Evolutionary conservation across 140 eudicot genomes (phyloP).

Genomic region (Senecio squalidus): DNA sequence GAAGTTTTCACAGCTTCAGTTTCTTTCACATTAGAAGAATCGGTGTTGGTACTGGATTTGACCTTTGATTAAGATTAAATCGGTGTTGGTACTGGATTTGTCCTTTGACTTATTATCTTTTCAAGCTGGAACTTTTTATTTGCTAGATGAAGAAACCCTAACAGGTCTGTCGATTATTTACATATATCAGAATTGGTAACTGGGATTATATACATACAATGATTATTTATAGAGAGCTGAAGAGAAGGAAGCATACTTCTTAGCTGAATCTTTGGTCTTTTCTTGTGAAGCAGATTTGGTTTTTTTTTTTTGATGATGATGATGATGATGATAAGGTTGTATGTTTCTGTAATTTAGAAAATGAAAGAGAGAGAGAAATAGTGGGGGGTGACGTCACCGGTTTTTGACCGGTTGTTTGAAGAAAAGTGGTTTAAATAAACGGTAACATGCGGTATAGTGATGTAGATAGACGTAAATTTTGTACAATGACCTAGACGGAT

Average conservation of each 20-base stretch:
- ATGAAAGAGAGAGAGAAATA: too few relatives aligned
- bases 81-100: conserved; percentile 26
- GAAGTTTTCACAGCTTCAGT: conserved; percentile 36
- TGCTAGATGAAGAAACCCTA: conserved; percentile 39
- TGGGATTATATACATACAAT: not conserved
- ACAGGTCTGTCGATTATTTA: conserved; percentile 9
- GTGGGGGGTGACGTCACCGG: too few relatives aligned
- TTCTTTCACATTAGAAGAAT: conserved; percentile 47
- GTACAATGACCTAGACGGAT: too few relatives aligned
- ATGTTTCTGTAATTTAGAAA: too few relatives aligned
- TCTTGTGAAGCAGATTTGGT: conserved; percentile 34
- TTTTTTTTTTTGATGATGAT: conserved; percentile 55
- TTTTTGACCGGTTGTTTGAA: too few relatives aligned
- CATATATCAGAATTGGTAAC: conserved; percentile 1
- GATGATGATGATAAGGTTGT: too few relatives aligned
- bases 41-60: conserved; percentile 33
- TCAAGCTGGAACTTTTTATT: conserved; percentile 28
- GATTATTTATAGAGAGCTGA: not conserved
- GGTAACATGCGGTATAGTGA: too few relatives aligned
- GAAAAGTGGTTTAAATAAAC: too few relatives aligned
- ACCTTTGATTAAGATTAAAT: conserved; percentile 36
- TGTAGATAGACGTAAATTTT: too few relatives aligned
- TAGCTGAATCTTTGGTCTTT: conserved; percentile 36
- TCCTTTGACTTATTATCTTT: conserved; percentile 37
- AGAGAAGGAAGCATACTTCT: conserved; percentile 31